Evolutionary conservation across 306 rosid species (phyloP), one percentile per base, ranked within the genome.

Genomic region (Macrotyloma uniflorum): DNA sequence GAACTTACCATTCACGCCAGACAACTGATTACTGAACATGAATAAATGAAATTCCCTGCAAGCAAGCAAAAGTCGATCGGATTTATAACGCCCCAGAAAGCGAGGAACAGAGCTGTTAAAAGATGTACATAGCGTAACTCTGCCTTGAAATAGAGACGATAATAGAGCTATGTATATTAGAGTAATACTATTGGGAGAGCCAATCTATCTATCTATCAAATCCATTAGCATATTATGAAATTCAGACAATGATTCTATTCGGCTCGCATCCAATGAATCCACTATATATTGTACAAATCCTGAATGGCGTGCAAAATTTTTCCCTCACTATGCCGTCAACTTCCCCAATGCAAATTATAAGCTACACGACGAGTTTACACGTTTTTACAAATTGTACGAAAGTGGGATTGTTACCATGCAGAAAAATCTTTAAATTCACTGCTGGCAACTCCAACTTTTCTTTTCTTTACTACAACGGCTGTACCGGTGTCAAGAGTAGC

Each of bases 371-470:
- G 26, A 46, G 72, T 65, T 23, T 58, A 67, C 66, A 68, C 8
- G 51, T 67, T 74, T 77, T 64, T 64, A 84, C 81, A 79, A 50
- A 77, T 38, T 20, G 64, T 79, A 85, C 84, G 71, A 78, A 42
- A 33, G 64, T 72, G 81, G 79, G 75, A 72, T 40, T 32, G 63
- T 70, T 80, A 96, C 99, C 98, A 96, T 15, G 86, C 80, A 22
- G 98, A 90, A 71, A 96, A 93, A 79, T 96, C 90, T 81, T 85
- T 86, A 75, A 90, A 90, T 78, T 85, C 94, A 69, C 80, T 80
- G n/a, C 84, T 65, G 23, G 81, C 76, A 69, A 74, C 80, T 76
- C 78, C 86, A 67, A 65, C 79, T 85, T 91, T 95, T 77, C 98
- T 91, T 77, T 91, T 95, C 93, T 95, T 95, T 72, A 86, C 86